Conservation (phyloP, 192 early-diverging fungal genomes). For the Powellomyces hirtus region DNA sequence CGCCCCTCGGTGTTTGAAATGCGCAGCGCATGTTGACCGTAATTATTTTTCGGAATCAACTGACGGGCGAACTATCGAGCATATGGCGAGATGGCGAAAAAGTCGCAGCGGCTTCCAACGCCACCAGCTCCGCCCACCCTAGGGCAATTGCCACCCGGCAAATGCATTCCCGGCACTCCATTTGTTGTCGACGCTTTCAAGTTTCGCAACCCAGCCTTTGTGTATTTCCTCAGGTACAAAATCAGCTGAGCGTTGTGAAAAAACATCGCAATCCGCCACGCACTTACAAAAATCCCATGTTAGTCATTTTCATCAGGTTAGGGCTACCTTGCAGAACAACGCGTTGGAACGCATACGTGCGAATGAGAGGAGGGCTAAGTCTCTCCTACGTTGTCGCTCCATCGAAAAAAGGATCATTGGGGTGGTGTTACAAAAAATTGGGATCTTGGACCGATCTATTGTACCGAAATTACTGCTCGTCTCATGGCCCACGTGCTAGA, state of each 20-base stretch:
- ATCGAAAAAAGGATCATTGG: too few species aligned
- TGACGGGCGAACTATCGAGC: too few species aligned
- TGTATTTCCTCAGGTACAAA: slow-evolving; percentile 91
- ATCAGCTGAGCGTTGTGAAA: slow-evolving; percentile 29
- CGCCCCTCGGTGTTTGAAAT: too few species aligned
- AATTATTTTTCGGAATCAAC: too few species aligned
- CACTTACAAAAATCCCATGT: background rate
- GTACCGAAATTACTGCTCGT: slow-evolving; percentile 78
- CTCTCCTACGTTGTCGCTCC: too few species aligned
- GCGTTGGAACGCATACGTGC: too few species aligned
- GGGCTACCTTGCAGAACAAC: too few species aligned
- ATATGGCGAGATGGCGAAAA: too few species aligned
- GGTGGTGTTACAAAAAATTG: slow-evolving; percentile 71
- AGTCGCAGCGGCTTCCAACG: too few species aligned
- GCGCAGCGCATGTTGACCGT: too few species aligned
- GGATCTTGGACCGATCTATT: slow-evolving; percentile 82
- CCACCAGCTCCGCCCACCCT: too few species aligned
- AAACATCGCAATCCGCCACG: background rate
- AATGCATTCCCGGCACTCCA: slow-evolving; percentile 67
- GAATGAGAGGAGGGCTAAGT: too few species aligned
- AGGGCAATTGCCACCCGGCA: slow-evolving; percentile 72
- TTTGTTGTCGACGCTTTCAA: slow-evolving; percentile 91
- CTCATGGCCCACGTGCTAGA: slow-evolving; percentile 65
- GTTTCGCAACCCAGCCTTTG: slow-evolving; percentile 68
- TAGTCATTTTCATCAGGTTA: slow-evolving; percentile 79